Evolutionary conservation across 345 rosid genomes (phyloP).

Genomic region (Arabis alpina): DNA sequence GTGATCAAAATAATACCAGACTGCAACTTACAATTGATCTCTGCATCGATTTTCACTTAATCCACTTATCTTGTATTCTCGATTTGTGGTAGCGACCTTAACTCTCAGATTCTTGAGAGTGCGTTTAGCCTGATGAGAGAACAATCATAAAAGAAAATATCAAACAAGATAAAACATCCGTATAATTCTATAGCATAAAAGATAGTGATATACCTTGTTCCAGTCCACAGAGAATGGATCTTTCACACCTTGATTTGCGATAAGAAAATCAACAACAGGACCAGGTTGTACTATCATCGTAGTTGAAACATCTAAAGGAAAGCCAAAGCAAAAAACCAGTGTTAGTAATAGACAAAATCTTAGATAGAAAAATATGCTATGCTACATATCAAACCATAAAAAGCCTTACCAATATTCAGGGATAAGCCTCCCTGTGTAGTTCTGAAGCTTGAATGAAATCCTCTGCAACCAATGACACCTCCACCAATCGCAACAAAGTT

Average conservation of each 20-base stretch:
- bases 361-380: slow-evolving; percentile 12
- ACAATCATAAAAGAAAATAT: slow-evolving; percentile 1
- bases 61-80: slow-evolving; percentile 78
- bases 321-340: slow-evolving; percentile 6
- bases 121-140: slow-evolving; percentile 58
- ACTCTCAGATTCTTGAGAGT: slow-evolving; percentile 71
- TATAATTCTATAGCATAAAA: slow-evolving; percentile 2
- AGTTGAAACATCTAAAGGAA: slow-evolving; percentile 41
- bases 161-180: slow-evolving; percentile 4
- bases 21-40: slow-evolving; percentile 48
- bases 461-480: slow-evolving; percentile 43
- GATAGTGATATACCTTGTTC: slow-evolving; percentile 33
- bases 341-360: slow-evolving; percentile 5
- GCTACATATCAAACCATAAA: not conserved
- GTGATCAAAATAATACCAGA: not conserved
- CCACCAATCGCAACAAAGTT: slow-evolving; percentile 37
- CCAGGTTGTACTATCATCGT: slow-evolving; percentile 46
- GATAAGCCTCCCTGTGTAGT: slow-evolving; percentile 49
- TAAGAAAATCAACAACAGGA: slow-evolving; percentile 41
- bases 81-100: slow-evolving; percentile 58
- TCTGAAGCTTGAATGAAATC: slow-evolving; percentile 47
- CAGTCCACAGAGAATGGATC: slow-evolving; percentile 30
- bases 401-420: slow-evolving; percentile 41
- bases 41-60: slow-evolving; percentile 63
- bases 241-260: slow-evolving; percentile 32